Percentiles rank a stretch among this genome's conserved stretches.
Conservation (phyloP, 305 asterid species). For the Vinca major region DNA sequence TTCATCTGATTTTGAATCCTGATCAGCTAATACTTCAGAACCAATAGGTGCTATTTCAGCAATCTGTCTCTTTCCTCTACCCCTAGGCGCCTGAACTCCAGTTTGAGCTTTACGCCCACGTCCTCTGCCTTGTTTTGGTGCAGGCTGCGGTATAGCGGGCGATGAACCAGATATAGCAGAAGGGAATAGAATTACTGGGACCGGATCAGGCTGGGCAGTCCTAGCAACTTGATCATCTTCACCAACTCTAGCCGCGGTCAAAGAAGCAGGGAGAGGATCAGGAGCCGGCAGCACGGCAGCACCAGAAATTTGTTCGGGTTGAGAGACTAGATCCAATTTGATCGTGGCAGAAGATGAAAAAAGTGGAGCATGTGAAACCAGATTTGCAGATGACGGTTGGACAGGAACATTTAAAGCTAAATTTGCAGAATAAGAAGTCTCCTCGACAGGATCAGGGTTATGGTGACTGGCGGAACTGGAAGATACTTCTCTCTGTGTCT, state of each 20-base stretch:
- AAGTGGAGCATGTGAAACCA: conserved; percentile 24
- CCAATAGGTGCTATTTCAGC: conserved; percentile 24
- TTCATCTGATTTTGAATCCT: conserved; percentile 37
- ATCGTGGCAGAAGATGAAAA: conserved; percentile 23
- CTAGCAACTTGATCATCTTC: conserved; percentile 30
- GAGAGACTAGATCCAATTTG: conserved; percentile 29
- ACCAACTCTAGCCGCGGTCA: conserved; percentile 26
- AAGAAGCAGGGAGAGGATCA: conserved; percentile 28
- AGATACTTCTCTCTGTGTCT: conserved; percentile 23
- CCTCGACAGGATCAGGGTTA: conserved; percentile 22
- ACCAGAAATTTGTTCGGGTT: conserved; percentile 22
- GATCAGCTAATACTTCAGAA: conserved; percentile 39
- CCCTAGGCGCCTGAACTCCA: conserved; percentile 47
- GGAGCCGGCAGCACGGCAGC: conserved; percentile 25
- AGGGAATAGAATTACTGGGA: conserved; percentile 27
- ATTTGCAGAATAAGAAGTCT: conserved; percentile 23
- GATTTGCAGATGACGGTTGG: conserved; percentile 19
- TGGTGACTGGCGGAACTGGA: conserved; percentile 11
- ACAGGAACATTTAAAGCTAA: conserved; percentile 26
- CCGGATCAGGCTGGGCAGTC: conserved; percentile 33
- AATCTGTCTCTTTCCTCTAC: conserved; percentile 74
- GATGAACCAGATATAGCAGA: conserved; percentile 29
- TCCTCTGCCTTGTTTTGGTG: conserved; percentile 50
- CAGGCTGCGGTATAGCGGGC: conserved; percentile 33
- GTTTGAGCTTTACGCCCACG: conserved; percentile 50